A percentile compares a stretch with the other conserved stretches of the same genome.
Evolutionary conservation across 352 stramenopile species (phyloP).

Genomic region (Paralagenidium karlingii): DNA sequence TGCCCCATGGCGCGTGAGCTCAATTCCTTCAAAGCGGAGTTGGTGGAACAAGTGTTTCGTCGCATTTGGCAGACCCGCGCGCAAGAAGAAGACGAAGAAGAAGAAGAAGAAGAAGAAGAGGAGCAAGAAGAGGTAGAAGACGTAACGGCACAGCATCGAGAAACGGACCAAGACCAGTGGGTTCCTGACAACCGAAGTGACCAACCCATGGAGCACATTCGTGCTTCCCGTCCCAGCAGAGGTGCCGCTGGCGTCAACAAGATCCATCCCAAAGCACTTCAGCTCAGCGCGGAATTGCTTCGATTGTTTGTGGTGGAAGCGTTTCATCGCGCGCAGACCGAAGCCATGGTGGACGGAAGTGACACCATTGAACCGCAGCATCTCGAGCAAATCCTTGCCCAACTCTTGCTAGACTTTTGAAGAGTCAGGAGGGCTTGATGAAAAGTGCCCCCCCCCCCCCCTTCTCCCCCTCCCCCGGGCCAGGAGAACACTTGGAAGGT

Average conservation of each 20-base stretch:
- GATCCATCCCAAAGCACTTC: conserved; percentile 61
- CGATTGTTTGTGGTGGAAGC: conserved; percentile 67
- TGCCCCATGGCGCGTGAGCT: no score
- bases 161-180: no score
- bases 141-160: no score
- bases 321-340: conserved; percentile 66
- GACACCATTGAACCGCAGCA: conserved; percentile 55
- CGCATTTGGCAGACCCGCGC: conserved; percentile 24
- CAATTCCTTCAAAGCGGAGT: no score
- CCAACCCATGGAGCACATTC: background rate
- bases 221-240: background rate
- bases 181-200: no score
- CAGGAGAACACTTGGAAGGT: no score
- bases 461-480: no score
- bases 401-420: conserved; percentile 74
- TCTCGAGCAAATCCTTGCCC: conserved; percentile 67
- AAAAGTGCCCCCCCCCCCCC: no score
- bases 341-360: conserved; percentile 80
- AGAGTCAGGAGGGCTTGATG: no score
- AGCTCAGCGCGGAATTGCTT: conserved; percentile 61
- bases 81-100: no score
- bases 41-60: conserved; percentile 70
- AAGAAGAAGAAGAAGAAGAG: no score
- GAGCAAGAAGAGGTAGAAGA: no score
- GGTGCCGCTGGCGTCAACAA: conserved; percentile 42